Evolutionary conservation across 257 asterid species (phyloP).

Genomic region (Gentiana dahurica): DNA sequence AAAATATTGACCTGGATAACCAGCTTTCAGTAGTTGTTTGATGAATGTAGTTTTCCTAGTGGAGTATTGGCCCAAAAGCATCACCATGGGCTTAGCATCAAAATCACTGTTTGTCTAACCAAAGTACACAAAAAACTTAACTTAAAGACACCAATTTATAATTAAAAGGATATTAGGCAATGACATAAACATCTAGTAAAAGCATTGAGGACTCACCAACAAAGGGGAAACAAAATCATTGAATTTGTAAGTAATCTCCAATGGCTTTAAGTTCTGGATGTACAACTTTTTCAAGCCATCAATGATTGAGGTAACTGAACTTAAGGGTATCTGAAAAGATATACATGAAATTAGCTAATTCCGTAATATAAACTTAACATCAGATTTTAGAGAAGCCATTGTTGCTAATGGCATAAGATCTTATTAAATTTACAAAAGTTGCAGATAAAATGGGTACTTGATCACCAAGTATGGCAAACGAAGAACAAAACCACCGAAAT

Average conservation of each 20-base stretch:
- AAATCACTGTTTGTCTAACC: slow-evolving; percentile 64
- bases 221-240: slow-evolving; percentile 87
- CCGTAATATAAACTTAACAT: too few species aligned
- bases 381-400: too few species aligned
- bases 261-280: slow-evolving; percentile 78
- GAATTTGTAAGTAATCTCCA: slow-evolving; percentile 67
- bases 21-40: slow-evolving; percentile 74
- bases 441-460: too few species aligned
- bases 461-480: too few species aligned
- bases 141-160: not conserved
- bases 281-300: slow-evolving; percentile 95
- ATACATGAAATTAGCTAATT: too few species aligned
- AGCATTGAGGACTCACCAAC: slow-evolving; percentile 42
- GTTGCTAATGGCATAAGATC: too few species aligned
- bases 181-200: not conserved
- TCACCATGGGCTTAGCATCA: slow-evolving; percentile 99
- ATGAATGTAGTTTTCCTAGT: slow-evolving; percentile 97
- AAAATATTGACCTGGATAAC: slow-evolving; percentile 62
- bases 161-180: not conserved
- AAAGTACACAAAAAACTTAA: slow-evolving; percentile 1
- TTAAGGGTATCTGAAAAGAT: slow-evolving; percentile 47
- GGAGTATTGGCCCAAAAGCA: slow-evolving; percentile 97
- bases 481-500: too few species aligned
- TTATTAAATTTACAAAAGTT: too few species aligned
- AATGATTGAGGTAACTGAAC: slow-evolving; percentile 73